A percentile compares a stretch with the other conserved stretches of the same genome.
Evolutionary conservation across 2,329 filamentous ascomycete genomes (phyloP).

Genomic region (Zarea fungicola): DNA sequence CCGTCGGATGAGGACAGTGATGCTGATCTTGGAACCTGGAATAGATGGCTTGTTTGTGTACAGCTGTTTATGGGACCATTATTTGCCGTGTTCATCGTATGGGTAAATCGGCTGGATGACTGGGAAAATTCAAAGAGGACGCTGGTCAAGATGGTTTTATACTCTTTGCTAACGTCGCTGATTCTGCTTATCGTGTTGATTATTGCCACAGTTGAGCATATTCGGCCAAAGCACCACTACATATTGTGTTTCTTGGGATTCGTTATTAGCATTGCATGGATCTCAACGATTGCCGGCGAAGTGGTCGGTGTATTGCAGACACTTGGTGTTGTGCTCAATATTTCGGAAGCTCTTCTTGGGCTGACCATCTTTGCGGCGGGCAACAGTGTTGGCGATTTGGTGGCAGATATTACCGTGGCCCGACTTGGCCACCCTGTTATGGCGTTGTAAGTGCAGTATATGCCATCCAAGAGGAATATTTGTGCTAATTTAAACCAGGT

Average conservation of each 20-base stretch:
- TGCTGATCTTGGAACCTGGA: conserved; percentile 62
- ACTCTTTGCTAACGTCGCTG: conserved; percentile 64
- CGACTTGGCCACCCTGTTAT: conserved; percentile 93
- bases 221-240: conserved; percentile 67
- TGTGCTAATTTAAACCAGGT: conserved; percentile 36
- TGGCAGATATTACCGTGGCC: conserved; percentile 92
- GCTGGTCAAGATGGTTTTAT: conserved; percentile 54
- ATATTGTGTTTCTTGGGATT: conserved; percentile 87
- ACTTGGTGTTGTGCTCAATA: conserved; percentile 83
- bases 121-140: conserved; percentile 44
- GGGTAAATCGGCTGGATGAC: conserved; percentile 61
- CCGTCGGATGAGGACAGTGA: conserved; percentile 28
- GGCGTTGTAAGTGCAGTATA: conserved; percentile 56
- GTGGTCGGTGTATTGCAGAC: conserved; percentile 94
- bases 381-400: conserved; percentile 89
- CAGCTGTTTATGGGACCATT: conserved; percentile 85
- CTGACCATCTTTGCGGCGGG: conserved; percentile 95
- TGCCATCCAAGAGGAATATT: neutral
- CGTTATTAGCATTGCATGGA: conserved; percentile 88
- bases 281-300: conserved; percentile 90
- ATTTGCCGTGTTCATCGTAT: conserved; percentile 73
- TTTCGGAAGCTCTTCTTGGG: conserved; percentile 90
- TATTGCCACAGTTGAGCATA: conserved; percentile 60
- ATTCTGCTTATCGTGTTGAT: conserved; percentile 62
- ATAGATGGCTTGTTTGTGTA: conserved; percentile 79